Base-by-base conservation (phyloP, 176 grass and related monocot genomes). In the Oryza nivara region DNA sequence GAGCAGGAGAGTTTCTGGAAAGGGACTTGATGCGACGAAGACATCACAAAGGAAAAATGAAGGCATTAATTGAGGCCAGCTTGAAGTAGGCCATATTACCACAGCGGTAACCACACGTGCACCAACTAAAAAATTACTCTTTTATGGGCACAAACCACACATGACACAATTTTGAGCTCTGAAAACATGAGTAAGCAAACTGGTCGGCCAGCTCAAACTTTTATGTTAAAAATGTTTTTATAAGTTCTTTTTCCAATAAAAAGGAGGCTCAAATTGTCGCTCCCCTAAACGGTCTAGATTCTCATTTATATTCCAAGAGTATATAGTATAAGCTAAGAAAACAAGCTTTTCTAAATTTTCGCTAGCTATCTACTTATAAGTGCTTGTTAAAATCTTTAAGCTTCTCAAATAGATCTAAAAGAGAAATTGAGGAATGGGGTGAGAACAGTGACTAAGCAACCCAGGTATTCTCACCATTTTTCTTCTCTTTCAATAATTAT, bases 101-200 rank as follows among this genome's bases (percentile, higher is more conserved):
- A 23, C 48, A 20, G 23, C 11, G 66, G 34, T 15, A 28, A 23
- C 58, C 76, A 74, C 76, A 80, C 84, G 69, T 86, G 58, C 76
- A 15, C 43, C 26, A 32, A 35, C 12, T 56, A 56, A 19, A 25
- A 64, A 64, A 23, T 22, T 40, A 41, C 40, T 41, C 54, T 65
- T 17, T 65, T 17, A 45, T 3, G 3, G 35, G 74, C 60, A 35
- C 68, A 73, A 54, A 71, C 9, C 35, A 15, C 74, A 85, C 49
- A 74, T 77, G 83, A 58, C 22, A 6, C 74, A 58, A 76, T 26
- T 41, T 4, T 30, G 11, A 14, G 15, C 58, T 16, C 19, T 40
- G 47, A 13, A 63, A 63, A 63, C 3, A 23, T 0, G 7, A 41
- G 51, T 32, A 38, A 58, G 46, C 79, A 54, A 25, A 12, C 19